Evolutionary conservation across 192 early-diverging fungal genomes (phyloP).

Genomic region (Umbelopsis sp.): DNA sequence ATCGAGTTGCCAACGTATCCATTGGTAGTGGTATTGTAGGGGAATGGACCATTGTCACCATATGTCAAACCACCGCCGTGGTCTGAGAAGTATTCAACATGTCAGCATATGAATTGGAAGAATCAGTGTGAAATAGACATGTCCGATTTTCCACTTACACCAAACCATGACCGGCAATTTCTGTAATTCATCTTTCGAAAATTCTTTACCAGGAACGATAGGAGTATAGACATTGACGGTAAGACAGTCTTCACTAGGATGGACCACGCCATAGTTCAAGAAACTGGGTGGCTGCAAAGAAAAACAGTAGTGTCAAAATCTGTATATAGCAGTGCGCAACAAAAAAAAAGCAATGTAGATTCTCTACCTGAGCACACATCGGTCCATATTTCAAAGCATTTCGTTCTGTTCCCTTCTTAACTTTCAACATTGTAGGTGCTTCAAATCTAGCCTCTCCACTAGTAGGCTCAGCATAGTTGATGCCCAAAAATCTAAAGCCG

Average conservation of each 20-base stretch:
- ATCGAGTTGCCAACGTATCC: conserved; percentile 32
- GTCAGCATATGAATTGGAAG: conserved; percentile 36
- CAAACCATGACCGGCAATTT: conserved; percentile 15
- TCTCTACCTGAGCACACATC: conserved; percentile 12
- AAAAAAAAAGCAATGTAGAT: conserved; percentile 12
- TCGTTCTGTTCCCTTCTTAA: conserved; percentile 12
- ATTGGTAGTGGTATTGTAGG: background rate
- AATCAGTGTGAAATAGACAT: conserved; percentile 7
- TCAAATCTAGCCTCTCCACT: conserved; percentile 27
- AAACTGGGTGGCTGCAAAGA: conserved; percentile 10
- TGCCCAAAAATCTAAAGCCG: conserved; percentile 37
- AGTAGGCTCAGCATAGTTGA: conserved; percentile 35
- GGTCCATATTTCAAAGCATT: background rate
- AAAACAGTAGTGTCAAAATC: conserved; percentile 6
- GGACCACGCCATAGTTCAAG: conserved; percentile 9
- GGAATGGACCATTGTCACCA: background rate
- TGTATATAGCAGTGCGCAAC: background rate
- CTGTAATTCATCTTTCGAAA: conserved; percentile 6
- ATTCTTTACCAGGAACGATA: conserved; percentile 8
- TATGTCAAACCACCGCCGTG: conserved; percentile 14
- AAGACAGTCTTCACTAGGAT: conserved; percentile 31
- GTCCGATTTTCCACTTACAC: conserved; percentile 22
- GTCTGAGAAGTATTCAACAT: conserved; percentile 25
- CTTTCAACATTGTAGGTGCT: conserved; percentile 24
- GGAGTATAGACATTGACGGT: conserved; percentile 38